Evolutionary conservation across 2,329 filamentous ascomycete genomes (phyloP), one percentile per base, ranked within the genome.

Genomic region (Monosporascus sp.): DNA sequence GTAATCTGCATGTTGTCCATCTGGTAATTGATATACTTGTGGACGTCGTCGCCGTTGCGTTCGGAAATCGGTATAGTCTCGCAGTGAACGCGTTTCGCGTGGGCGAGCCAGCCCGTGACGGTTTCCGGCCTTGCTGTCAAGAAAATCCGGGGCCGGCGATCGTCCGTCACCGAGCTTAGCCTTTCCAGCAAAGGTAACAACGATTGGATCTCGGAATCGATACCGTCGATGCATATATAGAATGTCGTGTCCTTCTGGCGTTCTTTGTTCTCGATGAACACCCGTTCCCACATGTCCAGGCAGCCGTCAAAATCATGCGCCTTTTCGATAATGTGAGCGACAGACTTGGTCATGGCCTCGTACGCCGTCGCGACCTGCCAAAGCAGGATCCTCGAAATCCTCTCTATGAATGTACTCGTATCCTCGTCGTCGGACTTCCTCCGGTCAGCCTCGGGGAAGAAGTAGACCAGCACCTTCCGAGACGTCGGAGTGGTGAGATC

Each of bases 281-380:
- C 48, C 42, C 65, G 62, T 24, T 62, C 57, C 67, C 66, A 69
- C 20, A 63, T 59, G 38, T 70, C 65, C 7, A 66, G 48, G 8
- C 61, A 58, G 7, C 60, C 58, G 24, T 65, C 55, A 36, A 69
- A 66, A 25, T 59, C 56, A 11, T 53, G 36, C 8, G 56, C 54
- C 37, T 52, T 55, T 50, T 68, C 65, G 6, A 65, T 56, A 9
- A 61, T 62, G 38, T 59, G 58, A 38, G 60, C 64, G 5, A 66
- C 60, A 5, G 64, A 63, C 54, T 68, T 69, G 20, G 65, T 64
- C 59, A 69, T 66, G 1, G 66, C 62, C 48, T 67, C 66, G 18
- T 68, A 65, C 5, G 63, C 60, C 20, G 62, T 65, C 1, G 62
- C 59, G 18, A 70, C 60, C 53, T 70, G 68, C 63, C 66, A 70